Evolutionary conservation across 345 rosid species (phyloP).

Genomic region (Cochlearia excelsa): DNA sequence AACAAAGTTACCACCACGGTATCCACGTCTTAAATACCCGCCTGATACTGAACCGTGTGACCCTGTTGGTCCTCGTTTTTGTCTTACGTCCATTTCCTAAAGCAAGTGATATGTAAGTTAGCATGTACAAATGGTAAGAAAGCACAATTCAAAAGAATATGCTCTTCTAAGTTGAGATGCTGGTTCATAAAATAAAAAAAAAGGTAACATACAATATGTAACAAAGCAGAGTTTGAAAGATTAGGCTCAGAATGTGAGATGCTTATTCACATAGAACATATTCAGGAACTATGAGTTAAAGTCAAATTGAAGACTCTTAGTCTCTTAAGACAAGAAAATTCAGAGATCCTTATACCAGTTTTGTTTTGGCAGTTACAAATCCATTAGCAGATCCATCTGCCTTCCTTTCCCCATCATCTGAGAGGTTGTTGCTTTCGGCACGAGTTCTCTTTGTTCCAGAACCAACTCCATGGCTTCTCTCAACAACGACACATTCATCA

Average conservation of each 20-base stretch:
- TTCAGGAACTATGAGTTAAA: not conserved
- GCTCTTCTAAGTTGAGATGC: no score
- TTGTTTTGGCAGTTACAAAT: conserved; percentile 84
- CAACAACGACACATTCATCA: conserved; percentile 51
- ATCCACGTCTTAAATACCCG: conserved; percentile 64
- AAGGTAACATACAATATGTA: conserved; percentile 27
- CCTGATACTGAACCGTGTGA: conserved; percentile 61
- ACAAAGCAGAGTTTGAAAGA: conserved; percentile 15
- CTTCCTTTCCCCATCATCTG: conserved; percentile 47
- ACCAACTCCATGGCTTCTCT: conserved; percentile 45
- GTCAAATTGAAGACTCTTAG: not conserved
- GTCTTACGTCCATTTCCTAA: conserved; percentile 85
- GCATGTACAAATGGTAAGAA: not conserved
- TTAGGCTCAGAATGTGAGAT: conserved; percentile 14
- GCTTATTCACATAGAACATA: conserved; percentile 1
- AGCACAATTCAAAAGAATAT: no score
- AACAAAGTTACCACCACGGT: conserved; percentile 69
- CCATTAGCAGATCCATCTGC: conserved; percentile 53
- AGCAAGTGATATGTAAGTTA: conserved; percentile 27
- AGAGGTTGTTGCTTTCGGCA: conserved; percentile 47
- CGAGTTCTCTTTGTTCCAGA: conserved; percentile 61
- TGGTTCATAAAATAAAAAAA: no score
- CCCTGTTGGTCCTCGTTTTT: conserved; percentile 59
- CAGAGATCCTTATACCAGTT: conserved; percentile 59
- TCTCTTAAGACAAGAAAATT: not conserved